Percentiles rank a stretch among this genome's conserved stretches.
These are phyloP conservation scores for Pseudocercospora vitis DNA, from an alignment of 2,329 filamentous ascomycete species.

Conservation along the genomic window DNA sequence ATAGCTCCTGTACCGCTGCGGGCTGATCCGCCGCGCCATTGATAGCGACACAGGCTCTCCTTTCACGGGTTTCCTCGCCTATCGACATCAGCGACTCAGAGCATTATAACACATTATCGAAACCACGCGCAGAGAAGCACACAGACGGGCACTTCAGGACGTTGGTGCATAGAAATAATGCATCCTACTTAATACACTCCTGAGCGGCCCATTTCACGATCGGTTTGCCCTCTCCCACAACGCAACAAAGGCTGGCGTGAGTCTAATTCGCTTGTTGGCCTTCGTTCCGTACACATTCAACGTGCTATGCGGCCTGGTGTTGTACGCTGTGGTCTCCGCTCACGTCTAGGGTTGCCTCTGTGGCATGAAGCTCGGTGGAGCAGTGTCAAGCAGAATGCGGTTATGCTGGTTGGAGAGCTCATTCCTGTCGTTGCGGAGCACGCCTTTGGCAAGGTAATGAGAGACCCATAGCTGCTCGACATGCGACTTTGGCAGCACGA, in stretches of 20 bases:
- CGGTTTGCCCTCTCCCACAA: constrained; percentile 56
- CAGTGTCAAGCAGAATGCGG: constrained; percentile 50
- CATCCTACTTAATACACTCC: too few species aligned
- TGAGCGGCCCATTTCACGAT: constrained; percentile 45
- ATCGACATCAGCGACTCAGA: too few species aligned
- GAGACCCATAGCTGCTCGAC: constrained; percentile 45
- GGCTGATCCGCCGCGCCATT: too few species aligned
- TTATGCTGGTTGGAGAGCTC: constrained; percentile 52
- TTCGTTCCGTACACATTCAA: constrained; percentile 50
- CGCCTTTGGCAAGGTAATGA: constrained; percentile 50
- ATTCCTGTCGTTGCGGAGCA: constrained; percentile 52
- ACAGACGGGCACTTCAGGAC: too few species aligned
- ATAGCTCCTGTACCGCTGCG: too few species aligned
- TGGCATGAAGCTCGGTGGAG: too few species aligned
- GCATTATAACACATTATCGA: too few species aligned
- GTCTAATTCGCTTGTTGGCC: constrained; percentile 53
- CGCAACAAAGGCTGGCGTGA: constrained; percentile 56
- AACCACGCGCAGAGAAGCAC: too few species aligned
- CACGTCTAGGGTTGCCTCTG: constrained; percentile 43
- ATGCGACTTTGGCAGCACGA: not conserved
- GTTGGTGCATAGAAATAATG: too few species aligned
- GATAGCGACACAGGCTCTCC: too few species aligned
- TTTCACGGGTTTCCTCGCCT: too few species aligned
- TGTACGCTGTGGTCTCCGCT: not conserved
- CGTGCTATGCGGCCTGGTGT: constrained; percentile 44